Conservation (phyloP, 208 protist genomes). For the Strigomonas culicis region DNA sequence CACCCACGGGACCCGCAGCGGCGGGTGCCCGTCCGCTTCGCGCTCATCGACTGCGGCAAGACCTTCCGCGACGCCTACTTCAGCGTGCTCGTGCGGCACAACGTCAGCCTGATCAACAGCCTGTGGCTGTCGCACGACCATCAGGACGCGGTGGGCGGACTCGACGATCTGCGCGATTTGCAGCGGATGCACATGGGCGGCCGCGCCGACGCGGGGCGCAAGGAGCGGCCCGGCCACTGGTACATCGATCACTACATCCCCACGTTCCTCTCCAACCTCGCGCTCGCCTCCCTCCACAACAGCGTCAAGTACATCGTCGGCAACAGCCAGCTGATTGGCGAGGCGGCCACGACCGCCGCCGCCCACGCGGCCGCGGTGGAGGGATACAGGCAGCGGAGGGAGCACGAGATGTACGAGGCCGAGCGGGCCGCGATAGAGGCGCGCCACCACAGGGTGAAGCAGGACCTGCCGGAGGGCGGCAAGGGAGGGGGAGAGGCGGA, state of each 20-base stretch:
- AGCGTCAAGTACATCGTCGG: conserved; percentile 66
- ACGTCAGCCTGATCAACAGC: conserved; percentile 62
- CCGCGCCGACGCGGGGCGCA: conserved; percentile 11
- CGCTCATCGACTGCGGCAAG: conserved; percentile 87
- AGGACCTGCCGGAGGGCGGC: background rate
- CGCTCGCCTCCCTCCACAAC: conserved; percentile 33
- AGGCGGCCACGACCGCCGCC: conserved; percentile 12
- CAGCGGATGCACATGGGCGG: conserved; percentile 61
- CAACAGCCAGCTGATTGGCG: conserved; percentile 60
- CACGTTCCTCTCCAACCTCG: conserved; percentile 54
- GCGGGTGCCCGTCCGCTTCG: background rate
- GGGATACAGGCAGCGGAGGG: background rate
- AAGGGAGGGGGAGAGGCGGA: conserved; percentile 8
- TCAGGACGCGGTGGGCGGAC: conserved; percentile 70
- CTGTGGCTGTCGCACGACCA: conserved; percentile 88
- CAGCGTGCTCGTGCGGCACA: conserved; percentile 58
- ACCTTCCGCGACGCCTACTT: conserved; percentile 91
- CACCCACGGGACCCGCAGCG: background rate
- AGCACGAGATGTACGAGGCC: background rate
- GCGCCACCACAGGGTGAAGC: background rate
- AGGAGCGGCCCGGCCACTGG: conserved; percentile 36
- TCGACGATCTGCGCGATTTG: conserved; percentile 90
- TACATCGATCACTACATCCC: conserved; percentile 65
- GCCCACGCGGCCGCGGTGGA: background rate
- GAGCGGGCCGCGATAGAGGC: background rate